These are phyloP conservation scores for Pachysandra terminalis DNA, from an alignment of 164 flowering plant genomes.

Conservation along the genomic window DNA sequence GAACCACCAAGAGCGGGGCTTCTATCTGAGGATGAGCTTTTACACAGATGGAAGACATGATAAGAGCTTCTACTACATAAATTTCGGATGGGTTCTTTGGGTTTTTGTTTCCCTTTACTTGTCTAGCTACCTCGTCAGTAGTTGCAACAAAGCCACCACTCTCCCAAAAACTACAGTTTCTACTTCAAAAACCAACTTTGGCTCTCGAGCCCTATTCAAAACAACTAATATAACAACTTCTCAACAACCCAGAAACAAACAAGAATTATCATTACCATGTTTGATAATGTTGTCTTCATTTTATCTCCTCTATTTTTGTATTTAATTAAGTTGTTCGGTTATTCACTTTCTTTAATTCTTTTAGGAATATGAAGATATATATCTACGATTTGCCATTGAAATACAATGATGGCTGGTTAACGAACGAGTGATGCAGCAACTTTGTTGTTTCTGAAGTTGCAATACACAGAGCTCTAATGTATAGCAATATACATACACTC, in stretches of 20 bases:
- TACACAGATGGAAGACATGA: conserved; percentile 25
- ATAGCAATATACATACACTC: conserved; percentile 51
- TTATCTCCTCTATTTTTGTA: background rate
- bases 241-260: too few relatives aligned
- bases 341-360: background rate
- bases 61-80: conserved; percentile 31
- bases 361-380: conserved; percentile 55
- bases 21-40: conserved; percentile 23
- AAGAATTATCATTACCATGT: conserved; percentile 8
- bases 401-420: conserved; percentile 70
- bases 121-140: conserved; percentile 45
- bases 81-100: conserved; percentile 73
- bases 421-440: conserved; percentile 58
- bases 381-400: conserved; percentile 74
- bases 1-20: conserved; percentile 16
- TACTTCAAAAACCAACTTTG: conserved; percentile 16
- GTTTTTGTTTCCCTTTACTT: conserved; percentile 54
- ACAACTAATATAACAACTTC: too few relatives aligned
- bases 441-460: conserved; percentile 93
- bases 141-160: conserved; percentile 22
- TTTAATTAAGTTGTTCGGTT: too few relatives aligned
- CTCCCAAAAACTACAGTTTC: too few relatives aligned
- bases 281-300: background rate
- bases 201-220: conserved; percentile 60
- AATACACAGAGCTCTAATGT: conserved; percentile 60